Base-by-base conservation (phyloP, 352 stramenopile species). In the Globisporangium solare region DNA sequence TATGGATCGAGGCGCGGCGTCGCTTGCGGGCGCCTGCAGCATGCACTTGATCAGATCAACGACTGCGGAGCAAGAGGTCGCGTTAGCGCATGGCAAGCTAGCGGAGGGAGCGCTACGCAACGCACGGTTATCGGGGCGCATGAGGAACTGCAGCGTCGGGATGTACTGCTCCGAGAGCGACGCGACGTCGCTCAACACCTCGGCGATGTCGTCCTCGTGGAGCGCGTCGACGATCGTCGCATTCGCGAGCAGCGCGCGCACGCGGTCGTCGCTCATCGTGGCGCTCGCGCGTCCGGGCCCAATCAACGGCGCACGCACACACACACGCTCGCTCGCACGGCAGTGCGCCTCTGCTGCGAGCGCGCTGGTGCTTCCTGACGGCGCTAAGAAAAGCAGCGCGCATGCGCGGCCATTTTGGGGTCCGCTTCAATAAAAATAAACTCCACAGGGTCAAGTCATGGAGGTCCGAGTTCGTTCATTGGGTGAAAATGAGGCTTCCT, bases 71-170 rank as follows among this genome's bases (percentile, higher is more conserved):
- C 24, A 27, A 27, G 24, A 5, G 24, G 2, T 27, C 24, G 24
- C 7, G 27, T 35, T 35, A 35, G 27, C 1, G 22, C 24, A 22
- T 14, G 41, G 32, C 17, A 1, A 43, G 11, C 24, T 47, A 45
- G 1, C 18, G 20, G 20, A 15, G 58, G 37, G 2, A 12, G 21
- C 17, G 27, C 35, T 47, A 56, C 13, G 6, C 6, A 18, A 56
- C 73, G 51, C 71, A 89, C 78, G 39, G 47, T 86, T 85, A 24
- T 89, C 76, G 10, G 78, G 76, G 0, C 65, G 64, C 62, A 86
- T 76, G 67, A 89, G 73, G 43, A 83, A 89, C 56, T 79, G 58
- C 0, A 89, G 68, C 51, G 71, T 63, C 12, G 79, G 68, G 32
- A 86, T 71, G 54, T 89, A 89, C 50, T 79, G 63, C 41, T 89